A percentile compares a stretch with the other conserved stretches of the same genome.
phyloP scores from a whole-genome alignment of 495 filamentous ascomycete species.

The Penicillium crystallinum region DNA sequence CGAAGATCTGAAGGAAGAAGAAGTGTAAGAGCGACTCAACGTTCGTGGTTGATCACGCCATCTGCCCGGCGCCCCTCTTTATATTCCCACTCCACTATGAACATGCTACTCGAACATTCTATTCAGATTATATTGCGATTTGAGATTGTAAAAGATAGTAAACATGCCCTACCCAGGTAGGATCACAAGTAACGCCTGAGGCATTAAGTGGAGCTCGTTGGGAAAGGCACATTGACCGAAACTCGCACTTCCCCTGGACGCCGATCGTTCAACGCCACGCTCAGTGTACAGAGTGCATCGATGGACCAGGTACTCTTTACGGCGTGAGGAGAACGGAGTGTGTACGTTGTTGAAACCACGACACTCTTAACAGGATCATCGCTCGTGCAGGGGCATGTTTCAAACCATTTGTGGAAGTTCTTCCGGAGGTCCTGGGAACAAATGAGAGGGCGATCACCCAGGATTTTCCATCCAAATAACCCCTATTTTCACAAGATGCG shows the following conservation, averaged over 20 bases:
- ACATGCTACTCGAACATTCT: background rate
- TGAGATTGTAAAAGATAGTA: too few species aligned
- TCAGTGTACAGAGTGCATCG: too few species aligned
- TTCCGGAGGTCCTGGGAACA: background rate
- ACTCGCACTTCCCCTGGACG: background rate
- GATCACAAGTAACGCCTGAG: too few species aligned
- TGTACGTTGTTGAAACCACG: slow-evolving; percentile 9
- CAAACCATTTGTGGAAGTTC: slow-evolving; percentile 10
- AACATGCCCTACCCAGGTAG: too few species aligned
- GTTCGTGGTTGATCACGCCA: background rate
- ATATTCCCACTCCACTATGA: background rate
- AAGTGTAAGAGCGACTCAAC: too few species aligned
- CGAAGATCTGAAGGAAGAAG: background rate
- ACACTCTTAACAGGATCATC: slow-evolving; percentile 3
- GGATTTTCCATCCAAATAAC: background rate
- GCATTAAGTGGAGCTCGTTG: too few species aligned
- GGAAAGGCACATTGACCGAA: too few species aligned
- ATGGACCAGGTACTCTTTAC: too few species aligned
- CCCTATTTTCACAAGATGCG: background rate
- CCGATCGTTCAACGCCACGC: slow-evolving; percentile 9
- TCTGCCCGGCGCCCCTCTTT: background rate
- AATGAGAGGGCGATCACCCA: background rate
- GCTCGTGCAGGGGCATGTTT: background rate
- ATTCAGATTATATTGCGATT: too few species aligned
- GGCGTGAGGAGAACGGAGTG: too few species aligned